These are phyloP conservation scores for Rhodotorula sp. DNA, from an alignment of 1,284 basidiomycete species.

Conservation along the genomic window DNA sequence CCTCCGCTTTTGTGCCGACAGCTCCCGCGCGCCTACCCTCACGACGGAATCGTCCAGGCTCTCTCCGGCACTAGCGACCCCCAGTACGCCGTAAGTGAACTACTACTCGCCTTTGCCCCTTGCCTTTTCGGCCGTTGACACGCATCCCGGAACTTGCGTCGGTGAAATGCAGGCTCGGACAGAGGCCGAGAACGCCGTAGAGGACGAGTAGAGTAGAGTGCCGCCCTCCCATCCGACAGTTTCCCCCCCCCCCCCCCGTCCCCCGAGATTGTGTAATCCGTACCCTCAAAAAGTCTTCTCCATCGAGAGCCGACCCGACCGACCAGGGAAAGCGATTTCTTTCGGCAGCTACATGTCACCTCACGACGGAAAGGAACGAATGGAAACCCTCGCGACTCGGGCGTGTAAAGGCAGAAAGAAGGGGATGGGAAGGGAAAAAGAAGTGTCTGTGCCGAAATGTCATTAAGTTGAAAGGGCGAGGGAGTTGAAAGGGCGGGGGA, in stretches of 20 bases:
- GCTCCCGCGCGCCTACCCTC: slow-evolving; percentile 41
- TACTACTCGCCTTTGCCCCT: too few species aligned
- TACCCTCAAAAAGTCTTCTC: too few species aligned
- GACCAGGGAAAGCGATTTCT: too few species aligned
- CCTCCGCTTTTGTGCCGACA: not conserved
- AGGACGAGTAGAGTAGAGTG: slow-evolving; percentile 6
- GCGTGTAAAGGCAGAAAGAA: not conserved
- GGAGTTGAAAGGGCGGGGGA: too few species aligned
- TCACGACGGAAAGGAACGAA: too few species aligned
- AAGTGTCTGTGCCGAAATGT: not conserved
- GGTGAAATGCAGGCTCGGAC: slow-evolving; percentile 8
- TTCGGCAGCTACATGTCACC: too few species aligned
- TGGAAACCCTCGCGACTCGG: too few species aligned
- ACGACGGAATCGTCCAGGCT: slow-evolving; percentile 42
- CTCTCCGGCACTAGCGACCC: slow-evolving; percentile 41
- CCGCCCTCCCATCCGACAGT: not conserved
- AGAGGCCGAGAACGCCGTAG: slow-evolving; percentile 16
- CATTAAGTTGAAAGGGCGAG: too few species aligned
- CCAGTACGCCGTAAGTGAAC: slow-evolving; percentile 35
- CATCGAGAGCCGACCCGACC: too few species aligned
- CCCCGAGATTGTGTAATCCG: not conserved
- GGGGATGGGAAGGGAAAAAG: not conserved
- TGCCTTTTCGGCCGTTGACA: too few species aligned
- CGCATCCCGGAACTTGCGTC: not conserved
- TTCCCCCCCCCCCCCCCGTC: too few species aligned